phyloP scores from a whole-genome alignment of 495 filamentous ascomycete species.

The Talaromyces borbonicus region DNA sequence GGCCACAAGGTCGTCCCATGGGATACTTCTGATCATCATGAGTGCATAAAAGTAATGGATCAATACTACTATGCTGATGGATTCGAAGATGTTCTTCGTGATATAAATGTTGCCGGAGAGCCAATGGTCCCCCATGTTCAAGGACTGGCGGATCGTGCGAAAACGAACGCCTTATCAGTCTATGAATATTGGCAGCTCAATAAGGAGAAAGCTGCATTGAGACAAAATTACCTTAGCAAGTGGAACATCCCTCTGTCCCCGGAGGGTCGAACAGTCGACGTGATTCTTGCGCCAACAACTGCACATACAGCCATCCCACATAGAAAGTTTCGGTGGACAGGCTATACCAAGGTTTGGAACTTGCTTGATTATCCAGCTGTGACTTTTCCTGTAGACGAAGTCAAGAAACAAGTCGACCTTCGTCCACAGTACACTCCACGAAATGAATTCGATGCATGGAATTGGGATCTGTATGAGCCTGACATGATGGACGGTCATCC shows the following conservation, averaged over 20 bases:
- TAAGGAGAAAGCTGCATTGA: slow-evolving; percentile 37
- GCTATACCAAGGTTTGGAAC: slow-evolving; percentile 63
- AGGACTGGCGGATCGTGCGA: slow-evolving; percentile 32
- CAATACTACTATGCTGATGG: slow-evolving; percentile 45
- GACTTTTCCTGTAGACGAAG: slow-evolving; percentile 44
- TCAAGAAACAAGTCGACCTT: slow-evolving; percentile 35
- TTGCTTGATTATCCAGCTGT: slow-evolving; percentile 53
- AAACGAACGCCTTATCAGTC: slow-evolving; percentile 43
- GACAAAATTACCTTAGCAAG: slow-evolving; percentile 46
- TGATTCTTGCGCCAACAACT: slow-evolving; percentile 47
- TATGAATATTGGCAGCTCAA: slow-evolving; percentile 49
- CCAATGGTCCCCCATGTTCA: slow-evolving; percentile 45
- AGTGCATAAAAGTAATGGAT: slow-evolving; percentile 40
- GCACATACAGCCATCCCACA: slow-evolving; percentile 40
- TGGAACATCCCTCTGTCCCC: slow-evolving; percentile 41
- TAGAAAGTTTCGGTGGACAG: slow-evolving; percentile 37
- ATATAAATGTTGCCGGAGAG: slow-evolving; percentile 38
- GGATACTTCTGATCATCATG: slow-evolving; percentile 30
- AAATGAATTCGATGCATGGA: slow-evolving; percentile 41
- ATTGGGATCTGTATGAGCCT: slow-evolving; percentile 38
- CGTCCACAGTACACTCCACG: slow-evolving; percentile 37
- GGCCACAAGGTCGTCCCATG: slow-evolving; percentile 43
- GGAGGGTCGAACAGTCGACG: slow-evolving; percentile 46
- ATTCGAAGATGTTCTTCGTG: slow-evolving; percentile 42
- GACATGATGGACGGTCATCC: slow-evolving; percentile 26